Percentiles rank a stretch among this genome's conserved stretches.
Conservation (phyloP, 768 basidiomycete species). For the Serendipita sp. region DNA sequence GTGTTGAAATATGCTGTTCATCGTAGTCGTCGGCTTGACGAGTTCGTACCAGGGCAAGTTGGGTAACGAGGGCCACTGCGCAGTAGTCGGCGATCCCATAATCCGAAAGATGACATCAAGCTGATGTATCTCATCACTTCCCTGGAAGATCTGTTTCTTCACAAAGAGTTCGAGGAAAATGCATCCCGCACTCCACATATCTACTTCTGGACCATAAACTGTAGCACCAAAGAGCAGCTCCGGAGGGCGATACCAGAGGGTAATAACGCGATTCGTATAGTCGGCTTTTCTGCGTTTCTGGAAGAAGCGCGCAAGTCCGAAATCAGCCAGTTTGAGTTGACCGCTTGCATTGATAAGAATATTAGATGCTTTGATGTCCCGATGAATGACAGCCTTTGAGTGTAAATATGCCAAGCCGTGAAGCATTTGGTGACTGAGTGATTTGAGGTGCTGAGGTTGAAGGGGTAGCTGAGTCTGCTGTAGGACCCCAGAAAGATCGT, state of each 20-base stretch:
- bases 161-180: constrained; percentile 97
- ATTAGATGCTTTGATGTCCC: constrained; percentile 98
- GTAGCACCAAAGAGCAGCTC: constrained; percentile 92
- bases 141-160: constrained; percentile 94
- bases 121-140: constrained; percentile 94
- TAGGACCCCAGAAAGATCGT: constrained; percentile 88
- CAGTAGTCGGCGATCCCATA: constrained; percentile 72
- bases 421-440: constrained; percentile 90
- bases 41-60: constrained; percentile 96
- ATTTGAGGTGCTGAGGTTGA: constrained; percentile 79
- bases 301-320: constrained; percentile 92
- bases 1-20: constrained; percentile 65
- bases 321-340: constrained; percentile 91
- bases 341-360: constrained; percentile 85
- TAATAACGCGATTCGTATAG: constrained; percentile 96
- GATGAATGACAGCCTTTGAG: constrained; percentile 88
- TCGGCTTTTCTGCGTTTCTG: constrained; percentile 79
- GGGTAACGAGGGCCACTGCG: constrained; percentile 67
- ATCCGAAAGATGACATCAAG: constrained; percentile 84
- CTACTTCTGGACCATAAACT: constrained; percentile 90
- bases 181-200: constrained; percentile 99
- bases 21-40: constrained; percentile 69
- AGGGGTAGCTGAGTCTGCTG: constrained; percentile 83
- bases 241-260: constrained; percentile 94
- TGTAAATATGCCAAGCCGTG: constrained; percentile 89